phyloP scores from a whole-genome alignment of 495 filamentous ascomycete genomes.

The Penicillium diatomitis region DNA sequence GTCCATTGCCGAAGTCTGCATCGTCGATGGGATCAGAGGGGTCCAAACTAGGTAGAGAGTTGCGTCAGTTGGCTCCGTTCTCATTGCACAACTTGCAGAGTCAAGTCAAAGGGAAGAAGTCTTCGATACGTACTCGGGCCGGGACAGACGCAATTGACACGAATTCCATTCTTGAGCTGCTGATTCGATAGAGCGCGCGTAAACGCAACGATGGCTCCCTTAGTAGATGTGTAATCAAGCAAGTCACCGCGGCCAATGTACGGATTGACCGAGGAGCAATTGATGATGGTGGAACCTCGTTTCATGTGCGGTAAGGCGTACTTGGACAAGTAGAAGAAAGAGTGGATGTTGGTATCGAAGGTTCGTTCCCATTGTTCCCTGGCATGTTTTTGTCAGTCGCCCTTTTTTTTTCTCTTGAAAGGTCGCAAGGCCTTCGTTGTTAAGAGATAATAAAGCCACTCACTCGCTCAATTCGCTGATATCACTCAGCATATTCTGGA shows the following conservation, averaged over 20 bases:
- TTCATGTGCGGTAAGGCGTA: constrained; percentile 70
- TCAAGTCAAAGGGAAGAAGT: no score
- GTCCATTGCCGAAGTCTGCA: constrained; percentile 60
- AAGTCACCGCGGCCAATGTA: constrained; percentile 77
- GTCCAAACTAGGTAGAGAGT: constrained; percentile 54
- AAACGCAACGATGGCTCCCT: constrained; percentile 77
- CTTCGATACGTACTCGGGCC: constrained; percentile 46
- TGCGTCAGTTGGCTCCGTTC: no score
- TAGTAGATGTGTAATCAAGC: constrained; percentile 77
- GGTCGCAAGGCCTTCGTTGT: no score
- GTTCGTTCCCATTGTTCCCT: constrained; percentile 69
- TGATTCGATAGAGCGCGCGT: constrained; percentile 73
- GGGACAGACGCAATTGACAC: constrained; percentile 73
- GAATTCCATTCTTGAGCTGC: constrained; percentile 60
- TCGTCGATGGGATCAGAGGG: constrained; percentile 70
- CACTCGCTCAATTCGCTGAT: constrained; percentile 67
- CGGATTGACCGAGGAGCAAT: constrained; percentile 72
- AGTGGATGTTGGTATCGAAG: constrained; percentile 70
- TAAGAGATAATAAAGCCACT: constrained; percentile 11
- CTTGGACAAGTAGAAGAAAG: constrained; percentile 69
- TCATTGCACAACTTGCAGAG: no score
- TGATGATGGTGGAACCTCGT: constrained; percentile 71
- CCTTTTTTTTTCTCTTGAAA: no score
- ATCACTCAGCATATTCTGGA: constrained; percentile 61
- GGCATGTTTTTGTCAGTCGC: not conserved